These are phyloP conservation scores for Pyronema domesticum DNA, from an alignment of 495 filamentous ascomycete genomes.

Conservation along the genomic window DNA sequence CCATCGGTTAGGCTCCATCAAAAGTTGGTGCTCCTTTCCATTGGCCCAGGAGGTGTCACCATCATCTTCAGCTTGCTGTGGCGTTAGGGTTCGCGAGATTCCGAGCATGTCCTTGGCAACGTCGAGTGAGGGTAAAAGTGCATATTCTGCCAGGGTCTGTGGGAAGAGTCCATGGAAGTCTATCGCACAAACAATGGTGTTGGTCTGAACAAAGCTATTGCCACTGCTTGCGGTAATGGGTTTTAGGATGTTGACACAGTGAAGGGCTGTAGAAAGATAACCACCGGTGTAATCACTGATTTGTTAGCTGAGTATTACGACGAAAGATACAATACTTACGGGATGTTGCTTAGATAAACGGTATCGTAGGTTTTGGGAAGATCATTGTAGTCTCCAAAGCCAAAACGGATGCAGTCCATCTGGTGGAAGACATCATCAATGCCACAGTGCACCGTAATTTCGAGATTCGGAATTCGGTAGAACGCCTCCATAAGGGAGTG, in stretches of 20 bases:
- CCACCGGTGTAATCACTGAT: conserved; percentile 28
- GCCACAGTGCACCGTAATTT: background rate
- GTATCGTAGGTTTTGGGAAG: background rate
- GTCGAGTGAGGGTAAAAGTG: conserved; percentile 9
- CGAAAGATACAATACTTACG: background rate
- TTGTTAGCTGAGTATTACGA: background rate
- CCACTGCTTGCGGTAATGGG: background rate
- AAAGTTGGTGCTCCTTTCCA: background rate
- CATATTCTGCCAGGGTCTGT: conserved; percentile 17
- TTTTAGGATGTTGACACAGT: conserved; percentile 23
- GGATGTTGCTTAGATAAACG: background rate
- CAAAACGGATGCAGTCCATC: background rate
- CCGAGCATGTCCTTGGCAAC: background rate
- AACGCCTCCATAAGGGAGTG: background rate
- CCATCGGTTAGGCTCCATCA: conserved; percentile 1
- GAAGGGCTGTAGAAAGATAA: conserved; percentile 21
- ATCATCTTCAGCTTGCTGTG: conserved; percentile 10
- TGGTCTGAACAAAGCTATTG: conserved; percentile 14
- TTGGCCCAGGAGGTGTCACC: background rate
- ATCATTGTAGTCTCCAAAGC: background rate
- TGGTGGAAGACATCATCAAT: background rate
- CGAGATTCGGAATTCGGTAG: background rate
- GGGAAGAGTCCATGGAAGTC: conserved; percentile 5
- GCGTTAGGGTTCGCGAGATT: background rate
- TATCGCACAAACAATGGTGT: conserved; percentile 19